Base-by-base conservation (phyloP, 2,329 filamentous ascomycete species). In the Fusarium buharicum region DNA sequence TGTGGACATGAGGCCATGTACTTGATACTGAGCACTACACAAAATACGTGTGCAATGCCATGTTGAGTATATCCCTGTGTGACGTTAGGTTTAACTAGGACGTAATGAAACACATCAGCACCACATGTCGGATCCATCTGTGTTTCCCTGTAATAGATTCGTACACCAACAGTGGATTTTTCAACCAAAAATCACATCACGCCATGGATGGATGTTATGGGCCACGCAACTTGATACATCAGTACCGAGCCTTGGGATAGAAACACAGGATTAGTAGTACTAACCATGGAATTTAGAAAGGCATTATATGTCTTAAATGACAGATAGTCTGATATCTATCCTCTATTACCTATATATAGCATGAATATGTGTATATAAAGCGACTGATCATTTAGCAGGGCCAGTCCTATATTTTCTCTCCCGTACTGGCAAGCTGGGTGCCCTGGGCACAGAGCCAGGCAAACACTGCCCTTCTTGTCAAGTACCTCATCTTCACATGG, bases 131-230 rank as follows among this genome's bases (percentile, higher is more conserved):
- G 46, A 37, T 33, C 55, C 39, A 52, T 60, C 13, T 39, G 45
- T 17, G 27, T 48, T 56, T 59, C 51, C 59, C 47, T 44, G 40
- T 45, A 45, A 22, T 37, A 50, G 49, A 43, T 58, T 57, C 54
- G 44, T 59, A 54, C 55, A 60, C 64, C 22, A 53, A 47, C 50
- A 37, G 41, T 51, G 34, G 51, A 48, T 48, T 56, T 61, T 46
- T 48, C 39, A 37, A 30, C 24, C 40, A 50, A 59, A 44, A 38
- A 50, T 40, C 34, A 59, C 24, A 37, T 54, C 53, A 54, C 52
- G 50, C 41, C 59, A 66, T 38, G 44, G 24, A 66, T 38, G 44
- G 24, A 24, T 24, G 22, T 24, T 38, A 27, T 49, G 40, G 54
- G 46, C 51, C 46, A 49, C 43, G 36, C 40, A 40, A 43, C 17